Base-by-base conservation (phyloP, 2,329 filamentous ascomycete genomes). In the Penicillium aurantiogriseum region DNA sequence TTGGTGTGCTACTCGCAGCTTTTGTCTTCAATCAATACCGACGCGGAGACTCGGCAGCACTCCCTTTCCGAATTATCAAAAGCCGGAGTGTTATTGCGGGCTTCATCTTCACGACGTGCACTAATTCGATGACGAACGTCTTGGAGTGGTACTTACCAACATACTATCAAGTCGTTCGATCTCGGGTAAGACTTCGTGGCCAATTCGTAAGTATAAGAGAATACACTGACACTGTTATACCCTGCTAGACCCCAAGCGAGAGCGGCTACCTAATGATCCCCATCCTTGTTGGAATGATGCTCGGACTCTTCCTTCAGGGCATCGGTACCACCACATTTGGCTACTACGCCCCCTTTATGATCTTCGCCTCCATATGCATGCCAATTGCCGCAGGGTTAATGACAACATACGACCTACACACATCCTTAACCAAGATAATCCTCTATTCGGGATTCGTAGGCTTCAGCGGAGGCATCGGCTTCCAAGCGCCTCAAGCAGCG, bases 281-380 rank as follows among this genome's bases (percentile, higher is more conserved):
- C 8, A 64, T 71, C 19, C 53, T 69, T 1, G 50, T 63, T 5
- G 66, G 61, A 21, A 62, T 63, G 49, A 68, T 33, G 31, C 31
- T 33, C 11, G 31, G 31, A 0, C 31, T 33, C 31, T 33, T 33
- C 0, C 31, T 33, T 1, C 31, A 33, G 0, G 31, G 11, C 31
- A 13, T 33, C 2, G 31, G 31, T 2, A 33, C 31, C n/a, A 63
- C 48, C 3, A 55, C 56, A 0, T 51, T 69, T 9, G 72, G 71
- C 6, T 75, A 74, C 60, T 75, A 73, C 57, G 64, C 68, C 9
- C 72, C 72, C 0, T 75, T 72, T 50, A 74, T 76, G 69, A 54
- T 74, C 15, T 56, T 68, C n/a, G 63, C 63, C 8, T 69, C 67
- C 1, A 43, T 71, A 9, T 60, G 66, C 27, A 72, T 74, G 69